Percentiles rank a stretch among this genome's conserved stretches.
phyloP scores from a whole-genome alignment of 2,329 filamentous ascomycete species.

The Phoma sp. region DNA sequence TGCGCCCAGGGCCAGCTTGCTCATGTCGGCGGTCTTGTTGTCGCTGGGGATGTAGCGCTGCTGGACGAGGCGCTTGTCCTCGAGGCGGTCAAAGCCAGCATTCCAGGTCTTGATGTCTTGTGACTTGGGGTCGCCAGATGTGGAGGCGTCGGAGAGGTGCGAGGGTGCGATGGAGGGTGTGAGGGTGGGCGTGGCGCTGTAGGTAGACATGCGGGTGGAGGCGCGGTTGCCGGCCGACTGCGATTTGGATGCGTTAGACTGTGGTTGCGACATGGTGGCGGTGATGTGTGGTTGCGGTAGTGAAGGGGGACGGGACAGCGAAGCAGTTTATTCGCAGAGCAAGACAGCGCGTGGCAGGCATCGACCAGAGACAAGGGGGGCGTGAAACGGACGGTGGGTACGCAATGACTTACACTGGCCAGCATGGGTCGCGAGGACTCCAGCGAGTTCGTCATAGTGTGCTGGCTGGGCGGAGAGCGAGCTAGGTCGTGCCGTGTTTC shows the following conservation, averaged over 20 bases:
- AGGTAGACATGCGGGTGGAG: conserved; percentile 58
- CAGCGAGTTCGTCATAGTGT: conserved; percentile 49
- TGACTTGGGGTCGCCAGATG: conserved; percentile 57
- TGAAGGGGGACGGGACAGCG: conserved; percentile 6
- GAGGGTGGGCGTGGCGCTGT: conserved; percentile 59
- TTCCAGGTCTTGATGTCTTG: conserved; percentile 78
- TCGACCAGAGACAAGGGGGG: conserved; percentile 28
- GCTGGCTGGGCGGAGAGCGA: conserved; percentile 8
- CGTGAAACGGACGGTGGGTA: conserved; percentile 41
- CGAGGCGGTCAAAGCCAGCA: conserved; percentile 82
- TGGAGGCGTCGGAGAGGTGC: conserved; percentile 48
- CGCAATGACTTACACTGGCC: conserved; percentile 48
- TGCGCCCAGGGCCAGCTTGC: conserved; percentile 85
- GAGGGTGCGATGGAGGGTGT: conserved; percentile 59
- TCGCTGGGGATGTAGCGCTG: conserved; percentile 82
- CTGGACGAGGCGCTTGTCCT: conserved; percentile 82
- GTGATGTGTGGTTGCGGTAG: conserved; percentile 9
- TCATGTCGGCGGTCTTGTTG: conserved; percentile 81
- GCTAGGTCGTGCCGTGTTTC: conserved; percentile 13
- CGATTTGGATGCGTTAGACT: conserved; percentile 37
- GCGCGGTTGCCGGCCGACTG: conserved; percentile 47
- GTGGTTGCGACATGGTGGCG: conserved; percentile 29
- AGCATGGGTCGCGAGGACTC: conserved; percentile 52
- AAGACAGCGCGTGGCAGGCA: conserved; percentile 19
- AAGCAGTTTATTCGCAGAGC: conserved; percentile 21